Evolutionary conservation across 441 rosid species (phyloP).

Genomic region (Corymbia calophylla): DNA sequence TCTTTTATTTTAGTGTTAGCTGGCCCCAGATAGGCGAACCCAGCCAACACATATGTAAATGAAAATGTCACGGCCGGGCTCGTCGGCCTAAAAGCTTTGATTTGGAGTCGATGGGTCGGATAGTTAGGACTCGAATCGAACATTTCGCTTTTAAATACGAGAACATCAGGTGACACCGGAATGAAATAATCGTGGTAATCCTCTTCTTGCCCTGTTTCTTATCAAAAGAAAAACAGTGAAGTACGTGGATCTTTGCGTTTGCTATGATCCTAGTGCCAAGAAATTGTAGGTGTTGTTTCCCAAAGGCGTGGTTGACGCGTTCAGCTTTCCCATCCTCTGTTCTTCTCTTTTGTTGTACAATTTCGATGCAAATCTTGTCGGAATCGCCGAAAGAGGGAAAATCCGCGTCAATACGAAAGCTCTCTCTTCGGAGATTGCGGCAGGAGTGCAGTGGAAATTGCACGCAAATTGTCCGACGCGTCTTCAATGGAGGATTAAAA

Average conservation of each 20-base stretch:
- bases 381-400: not conserved
- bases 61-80: too few species aligned
- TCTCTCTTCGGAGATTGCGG: accelerated
- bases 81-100: accelerated
- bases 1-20: too few species aligned
- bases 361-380: accelerated
- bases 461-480: not conserved
- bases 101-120: too few species aligned
- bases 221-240: not conserved
- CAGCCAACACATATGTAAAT: too few species aligned
- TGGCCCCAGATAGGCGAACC: too few species aligned
- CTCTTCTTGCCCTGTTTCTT: accelerated
- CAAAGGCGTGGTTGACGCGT: not conserved
- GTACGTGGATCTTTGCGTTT: accelerated
- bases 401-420: not conserved
- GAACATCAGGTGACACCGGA: accelerated
- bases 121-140: accelerated
- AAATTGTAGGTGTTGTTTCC: not conserved
- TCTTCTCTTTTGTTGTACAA: not conserved
- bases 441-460: accelerated
- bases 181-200: accelerated
- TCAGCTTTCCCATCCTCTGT: not conserved
- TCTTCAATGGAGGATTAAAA: not conserved
- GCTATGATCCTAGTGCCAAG: not conserved
- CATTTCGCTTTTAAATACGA: accelerated